Evolutionary conservation across 495 filamentous ascomycete genomes (phyloP), one percentile per base, ranked within the genome.

Genomic region (Copromyces sp.): DNA sequence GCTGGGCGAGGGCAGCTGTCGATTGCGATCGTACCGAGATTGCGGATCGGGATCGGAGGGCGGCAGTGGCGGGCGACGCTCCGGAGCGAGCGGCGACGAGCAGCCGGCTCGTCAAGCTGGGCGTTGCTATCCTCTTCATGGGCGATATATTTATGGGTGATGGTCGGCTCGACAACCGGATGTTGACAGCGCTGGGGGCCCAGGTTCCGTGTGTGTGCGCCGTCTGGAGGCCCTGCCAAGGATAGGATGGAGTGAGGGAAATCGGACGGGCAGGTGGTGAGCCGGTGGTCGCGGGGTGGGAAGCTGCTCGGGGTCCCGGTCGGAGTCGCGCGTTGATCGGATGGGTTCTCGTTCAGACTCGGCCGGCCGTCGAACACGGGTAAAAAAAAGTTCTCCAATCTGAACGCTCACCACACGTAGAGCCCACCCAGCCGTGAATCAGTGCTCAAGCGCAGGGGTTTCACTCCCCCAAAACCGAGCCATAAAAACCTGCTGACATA

Each of bases 91-190:
- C 78, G 53, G 53, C 53, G 42, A 72, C 72, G 72, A 83, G 80
- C 77, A 81, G 72, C 73, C 78, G 80, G 78, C 79, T 75, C 74
- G 80, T 77, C 77, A 75, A 81, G 77, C 80, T 72, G 70, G 78
- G 75, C 45, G 75, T 68, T 72, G 81, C 78, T 83, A 83, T 80
- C 80, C 81, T 83, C 81, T 81, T 83, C 81, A 83, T 83, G 71
- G 74, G 73, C 71, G 72, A 17, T 42, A 61, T 61, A 35, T 61
- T 35, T 16, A 32, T 35, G 53, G 24, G 29, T 61, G 53, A 16
- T 61, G 14, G 29, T 61, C 53, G 53, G 53, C 53, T 61, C 53
- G 53, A 61, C 53, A 61, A 61, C 53, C 53, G 53, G 53, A 38
- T 38, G 35, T 11, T 71, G 70, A 71, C 32, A n/a, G 53, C 61